Base-by-base conservation (phyloP, 2,329 filamentous ascomycete species). In the Pseudogymnoascus sp. region DNA sequence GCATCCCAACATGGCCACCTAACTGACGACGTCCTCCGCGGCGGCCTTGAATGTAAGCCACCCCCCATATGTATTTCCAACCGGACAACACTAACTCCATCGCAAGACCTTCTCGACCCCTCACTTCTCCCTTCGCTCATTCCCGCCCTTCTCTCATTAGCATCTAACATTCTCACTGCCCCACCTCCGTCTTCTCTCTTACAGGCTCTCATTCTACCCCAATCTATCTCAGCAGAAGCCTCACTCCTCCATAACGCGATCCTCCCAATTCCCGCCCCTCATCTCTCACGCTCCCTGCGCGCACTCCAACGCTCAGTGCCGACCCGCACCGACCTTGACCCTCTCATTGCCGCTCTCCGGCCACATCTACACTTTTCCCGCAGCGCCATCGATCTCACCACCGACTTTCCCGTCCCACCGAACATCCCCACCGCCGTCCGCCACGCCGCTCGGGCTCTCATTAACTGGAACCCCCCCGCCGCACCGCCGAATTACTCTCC, bases 21-120 rank as follows among this genome's bases (percentile, higher is more conserved):
- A 3, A 82, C 82, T 0, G 84, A 91, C 49, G 88, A 92, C 40
- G 84, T 81, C 37, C 80, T 95, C 0, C 91, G 88, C 72, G 84
- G 85, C 11, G 91, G 90, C 1, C 77, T 95, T 5, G 90, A 93
- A 75, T 91, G 87, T 88, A 71, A 79, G 85, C 21, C 21, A 77
- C 85, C 76, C 9, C 21, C 9, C 18, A 28, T 36, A 31, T 36
- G 63, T 67, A 40, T 68, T 43, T 9, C 5, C 4, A 9, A 11
- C 18, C 4, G 8, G 34, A 37, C 14, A 43, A 25, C 7, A 28
- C 16, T 38, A 38, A 60, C 59, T 31, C 21, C 8, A 16, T 31
- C 11, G 25, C n/a, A 61, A 36, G n/a, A 16, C 28, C 59, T 59
- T 53, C 40, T 60, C 25, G 62, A 64, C 8, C 11, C 25, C 28